A percentile compares a stretch with the other conserved stretches of the same genome.
Conservation (phyloP, 2,329 filamentous ascomycete species). For the Calonectria pteridis region DNA sequence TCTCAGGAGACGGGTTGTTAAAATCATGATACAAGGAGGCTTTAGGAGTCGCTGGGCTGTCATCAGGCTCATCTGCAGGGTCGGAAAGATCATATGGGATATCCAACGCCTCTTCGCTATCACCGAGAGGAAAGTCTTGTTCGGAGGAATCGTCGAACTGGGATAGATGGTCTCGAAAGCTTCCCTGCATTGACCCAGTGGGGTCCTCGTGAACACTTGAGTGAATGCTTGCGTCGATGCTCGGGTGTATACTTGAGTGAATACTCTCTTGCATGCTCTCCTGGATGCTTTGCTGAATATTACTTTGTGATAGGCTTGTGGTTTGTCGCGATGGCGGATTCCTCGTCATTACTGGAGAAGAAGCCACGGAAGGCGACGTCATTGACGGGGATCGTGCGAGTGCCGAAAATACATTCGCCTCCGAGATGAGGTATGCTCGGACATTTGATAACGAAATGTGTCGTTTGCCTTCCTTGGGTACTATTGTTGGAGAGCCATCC, state of each 20-base stretch:
- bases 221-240: not conserved
- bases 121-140: conserved; percentile 49
- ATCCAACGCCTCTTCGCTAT: conserved; percentile 68
- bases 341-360: conserved; percentile 64
- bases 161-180: conserved; percentile 40
- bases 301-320: conserved; percentile 45
- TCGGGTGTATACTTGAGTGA: not conserved
- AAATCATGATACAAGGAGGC: conserved; percentile 61
- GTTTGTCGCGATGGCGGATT: conserved; percentile 51
- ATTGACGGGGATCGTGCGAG: conserved; percentile 69
- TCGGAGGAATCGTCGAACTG: conserved; percentile 38
- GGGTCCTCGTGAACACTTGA: conserved; percentile 25
- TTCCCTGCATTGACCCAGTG: conserved; percentile 41
- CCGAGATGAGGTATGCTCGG: conserved; percentile 74
- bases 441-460: conserved; percentile 74
- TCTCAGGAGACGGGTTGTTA: conserved; percentile 39
- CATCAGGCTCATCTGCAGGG: conserved; percentile 52
- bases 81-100: conserved; percentile 66
- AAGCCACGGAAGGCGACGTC: conserved; percentile 54
- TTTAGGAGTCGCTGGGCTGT: conserved; percentile 64
- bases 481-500: conserved; percentile 50
- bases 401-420: conserved; percentile 74
- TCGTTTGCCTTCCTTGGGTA: conserved; percentile 73
- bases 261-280: conserved; percentile 6
- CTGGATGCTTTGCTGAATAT: conserved; percentile 36